phyloP scores from a whole-genome alignment of 192 early-diverging fungal species.

The Podila epigama region DNA sequence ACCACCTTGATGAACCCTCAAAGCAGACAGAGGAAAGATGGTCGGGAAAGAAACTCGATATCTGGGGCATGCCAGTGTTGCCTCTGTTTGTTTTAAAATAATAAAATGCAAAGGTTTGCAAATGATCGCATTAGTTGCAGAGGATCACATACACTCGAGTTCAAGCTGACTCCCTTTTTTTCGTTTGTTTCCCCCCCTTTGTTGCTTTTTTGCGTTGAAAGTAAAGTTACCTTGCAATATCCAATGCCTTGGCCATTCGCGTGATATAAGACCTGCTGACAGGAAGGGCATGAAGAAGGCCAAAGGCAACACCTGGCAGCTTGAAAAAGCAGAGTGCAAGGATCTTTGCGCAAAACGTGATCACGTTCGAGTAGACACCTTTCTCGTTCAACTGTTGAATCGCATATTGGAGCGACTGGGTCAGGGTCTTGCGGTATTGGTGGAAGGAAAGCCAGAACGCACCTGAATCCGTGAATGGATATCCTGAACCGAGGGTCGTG shows the following conservation, averaged over 20 bases:
- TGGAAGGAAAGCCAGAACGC: slow-evolving; percentile 44
- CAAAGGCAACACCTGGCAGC: slow-evolving; percentile 55
- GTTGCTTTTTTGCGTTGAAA: slow-evolving; percentile 8
- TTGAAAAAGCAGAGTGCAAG: slow-evolving; percentile 60
- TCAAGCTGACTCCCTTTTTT: too few species aligned
- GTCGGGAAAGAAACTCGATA: slow-evolving; percentile 45
- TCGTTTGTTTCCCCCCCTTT: neutral
- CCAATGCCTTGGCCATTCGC: slow-evolving; percentile 47
- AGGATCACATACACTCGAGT: too few species aligned
- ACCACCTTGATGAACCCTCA: slow-evolving; percentile 42
- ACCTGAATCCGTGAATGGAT: slow-evolving; percentile 38
- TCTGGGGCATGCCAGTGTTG: slow-evolving; percentile 40
- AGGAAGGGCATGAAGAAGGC: slow-evolving; percentile 52
- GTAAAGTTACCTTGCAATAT: slow-evolving; percentile 37
- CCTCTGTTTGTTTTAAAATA: slow-evolving; percentile 1
- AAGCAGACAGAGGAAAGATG: slow-evolving; percentile 51
- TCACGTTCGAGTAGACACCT: slow-evolving; percentile 56
- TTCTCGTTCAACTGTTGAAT: slow-evolving; percentile 53
- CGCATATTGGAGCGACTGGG: slow-evolving; percentile 50
- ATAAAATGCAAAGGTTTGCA: neutral
- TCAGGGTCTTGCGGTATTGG: slow-evolving; percentile 45
- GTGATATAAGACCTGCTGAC: slow-evolving; percentile 48
- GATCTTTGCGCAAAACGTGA: slow-evolving; percentile 59
- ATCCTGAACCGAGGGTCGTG: slow-evolving; percentile 43
- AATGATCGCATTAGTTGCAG: neutral